phyloP scores from a whole-genome alignment of 176 grass and related monocot species.

The maize (Zea mays) region DNA sequence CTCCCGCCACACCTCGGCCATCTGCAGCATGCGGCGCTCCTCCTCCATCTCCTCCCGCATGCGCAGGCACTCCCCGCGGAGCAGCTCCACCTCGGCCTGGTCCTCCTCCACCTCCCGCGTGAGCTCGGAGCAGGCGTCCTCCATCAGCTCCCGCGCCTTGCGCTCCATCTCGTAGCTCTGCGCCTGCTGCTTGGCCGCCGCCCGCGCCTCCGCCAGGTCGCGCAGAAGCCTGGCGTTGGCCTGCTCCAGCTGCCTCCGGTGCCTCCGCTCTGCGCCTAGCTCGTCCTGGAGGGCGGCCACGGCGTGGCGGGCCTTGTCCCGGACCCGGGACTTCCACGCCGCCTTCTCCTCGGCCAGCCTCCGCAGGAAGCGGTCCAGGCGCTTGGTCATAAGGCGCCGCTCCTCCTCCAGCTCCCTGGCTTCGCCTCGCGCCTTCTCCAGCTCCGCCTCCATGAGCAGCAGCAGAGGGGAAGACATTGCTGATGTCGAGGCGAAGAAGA shows the following conservation, averaged over 20 bases:
- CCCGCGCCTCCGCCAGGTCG: conserved; percentile 21
- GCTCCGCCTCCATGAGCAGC: conserved; percentile 22
- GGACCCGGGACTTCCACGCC: conserved; percentile 38
- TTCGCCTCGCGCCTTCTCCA: conserved; percentile 21
- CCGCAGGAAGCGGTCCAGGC: conserved; percentile 38
- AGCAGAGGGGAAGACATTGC: background rate
- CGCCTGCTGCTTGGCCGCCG: conserved; percentile 28
- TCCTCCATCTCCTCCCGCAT: conserved; percentile 63
- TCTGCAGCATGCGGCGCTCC: conserved; percentile 62
- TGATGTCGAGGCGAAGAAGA: background rate
- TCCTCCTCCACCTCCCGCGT: conserved; percentile 62
- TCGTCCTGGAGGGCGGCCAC: conserved; percentile 13
- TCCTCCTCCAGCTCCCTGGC: conserved; percentile 31
- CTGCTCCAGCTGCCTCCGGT: conserved; percentile 42
- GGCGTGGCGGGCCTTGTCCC: conserved; percentile 23
- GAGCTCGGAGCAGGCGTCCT: conserved; percentile 58
- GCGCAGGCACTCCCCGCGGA: conserved; percentile 45
- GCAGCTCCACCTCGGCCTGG: conserved; percentile 55
- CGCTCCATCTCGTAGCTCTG: conserved; percentile 49
- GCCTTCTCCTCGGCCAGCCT: conserved; percentile 46
- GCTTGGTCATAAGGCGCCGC: conserved; percentile 11
- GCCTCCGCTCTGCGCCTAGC: conserved; percentile 26
- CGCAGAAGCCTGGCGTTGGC: conserved; percentile 38
- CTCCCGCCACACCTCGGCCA: conserved; percentile 66
- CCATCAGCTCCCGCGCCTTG: conserved; percentile 61